phyloP scores from a whole-genome alignment of 1,284 basidiomycete genomes.

The Schizophyllum amplum region DNA sequence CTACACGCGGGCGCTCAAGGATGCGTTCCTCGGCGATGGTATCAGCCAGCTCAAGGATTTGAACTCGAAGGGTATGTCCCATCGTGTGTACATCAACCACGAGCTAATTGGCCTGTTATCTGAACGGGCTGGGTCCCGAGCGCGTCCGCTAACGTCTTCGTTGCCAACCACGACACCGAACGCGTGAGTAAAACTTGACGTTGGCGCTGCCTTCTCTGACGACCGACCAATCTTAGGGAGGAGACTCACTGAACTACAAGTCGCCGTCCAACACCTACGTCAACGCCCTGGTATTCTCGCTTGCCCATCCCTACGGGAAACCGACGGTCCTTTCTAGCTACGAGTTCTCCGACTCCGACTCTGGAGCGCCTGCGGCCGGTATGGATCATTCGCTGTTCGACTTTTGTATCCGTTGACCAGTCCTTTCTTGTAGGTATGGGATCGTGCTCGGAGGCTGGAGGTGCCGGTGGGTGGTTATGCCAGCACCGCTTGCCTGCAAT shows the following conservation, averaged over 20 bases:
- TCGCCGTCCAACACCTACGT: conserved; percentile 60
- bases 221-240: conserved; percentile 28
- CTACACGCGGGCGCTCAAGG: conserved; percentile 43
- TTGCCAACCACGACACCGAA: conserved; percentile 66
- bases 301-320: conserved; percentile 60
- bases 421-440: conserved; percentile 29
- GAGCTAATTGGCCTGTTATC: background rate
- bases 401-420: background rate
- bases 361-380: conserved; percentile 45
- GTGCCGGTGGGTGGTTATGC: conserved; percentile 51
- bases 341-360: conserved; percentile 40
- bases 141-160: conserved; percentile 53
- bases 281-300: conserved; percentile 52
- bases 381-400: conserved; percentile 7
- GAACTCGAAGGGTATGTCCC: conserved; percentile 38
- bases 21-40: conserved; percentile 41
- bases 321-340: conserved; percentile 60
- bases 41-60: conserved; percentile 48
- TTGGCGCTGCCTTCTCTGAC: background rate
- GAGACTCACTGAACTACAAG: conserved; percentile 44
- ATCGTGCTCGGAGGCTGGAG: conserved; percentile 45
- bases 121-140: conserved; percentile 48
- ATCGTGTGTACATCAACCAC: background rate
- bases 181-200: conserved; percentile 30
- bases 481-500: conserved; percentile 57